Evolutionary conservation across 2,329 filamentous ascomycete genomes (phyloP).

Genomic region (Colletotrichum musicola): DNA sequence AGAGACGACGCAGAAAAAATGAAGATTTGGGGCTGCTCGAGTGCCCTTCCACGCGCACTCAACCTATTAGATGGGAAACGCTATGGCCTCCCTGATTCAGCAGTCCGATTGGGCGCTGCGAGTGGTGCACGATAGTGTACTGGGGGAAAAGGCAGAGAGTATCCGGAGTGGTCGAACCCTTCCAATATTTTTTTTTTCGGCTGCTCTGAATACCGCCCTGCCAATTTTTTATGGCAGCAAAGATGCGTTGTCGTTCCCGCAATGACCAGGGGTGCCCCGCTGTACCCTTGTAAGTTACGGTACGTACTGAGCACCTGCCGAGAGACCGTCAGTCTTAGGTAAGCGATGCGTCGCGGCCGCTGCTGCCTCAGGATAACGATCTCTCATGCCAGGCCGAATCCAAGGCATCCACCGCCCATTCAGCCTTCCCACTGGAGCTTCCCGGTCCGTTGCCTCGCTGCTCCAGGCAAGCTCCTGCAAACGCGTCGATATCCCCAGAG

Average conservation of each 20-base stretch:
- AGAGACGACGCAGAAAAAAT: conserved; percentile 2
- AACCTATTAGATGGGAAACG: conserved; percentile 36
- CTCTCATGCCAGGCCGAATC: conserved; percentile 34
- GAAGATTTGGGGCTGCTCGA: conserved; percentile 29
- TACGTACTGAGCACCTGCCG: conserved; percentile 19
- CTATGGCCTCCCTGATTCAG: conserved; percentile 32
- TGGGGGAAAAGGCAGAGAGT: conserved; percentile 5
- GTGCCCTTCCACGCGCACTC: conserved; percentile 33
- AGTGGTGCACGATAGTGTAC: conserved; percentile 35
- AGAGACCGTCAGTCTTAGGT: conserved; percentile 5
- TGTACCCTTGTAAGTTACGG: not conserved
- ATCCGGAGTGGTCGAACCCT: conserved; percentile 22
- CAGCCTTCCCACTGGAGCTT: conserved; percentile 51
- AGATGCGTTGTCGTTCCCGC: conserved; percentile 39
- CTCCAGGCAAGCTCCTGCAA: conserved; percentile 63
- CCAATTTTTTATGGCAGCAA: conserved; percentile 30
- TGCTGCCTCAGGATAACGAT: conserved; percentile 48
- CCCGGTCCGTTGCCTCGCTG: conserved; percentile 40
- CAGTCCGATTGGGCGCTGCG: conserved; percentile 36
- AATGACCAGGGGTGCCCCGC: conserved; percentile 34
- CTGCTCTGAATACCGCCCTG: conserved; percentile 28
- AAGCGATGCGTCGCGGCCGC: conserved; percentile 1
- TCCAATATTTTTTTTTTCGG: conserved; percentile 30
- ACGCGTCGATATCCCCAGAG: conserved; percentile 52
- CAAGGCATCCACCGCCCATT: conserved; percentile 45